Base-by-base conservation (phyloP, 1,284 basidiomycete genomes). In the Termitomyces sp. region DNA sequence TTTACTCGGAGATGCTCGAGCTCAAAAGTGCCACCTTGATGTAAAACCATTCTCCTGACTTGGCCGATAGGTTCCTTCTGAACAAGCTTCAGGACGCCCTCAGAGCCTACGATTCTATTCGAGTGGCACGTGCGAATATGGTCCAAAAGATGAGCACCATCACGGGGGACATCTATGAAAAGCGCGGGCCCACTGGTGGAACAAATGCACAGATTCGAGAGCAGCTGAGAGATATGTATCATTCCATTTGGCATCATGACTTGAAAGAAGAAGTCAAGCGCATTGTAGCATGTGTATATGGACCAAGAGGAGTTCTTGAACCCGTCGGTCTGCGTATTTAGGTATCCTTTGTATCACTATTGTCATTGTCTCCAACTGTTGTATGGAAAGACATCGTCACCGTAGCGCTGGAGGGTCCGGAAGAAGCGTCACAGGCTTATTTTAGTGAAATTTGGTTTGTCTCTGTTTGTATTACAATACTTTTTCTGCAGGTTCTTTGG, bases 221-320 rank as follows among this genome's bases (percentile, higher is more conserved):
- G 1, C 69, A 73, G 43, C 43, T 81, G 24, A 48, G 54, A 7
- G 70, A 65, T 17, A 68, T 72, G 30, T 83, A 75, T 74, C 69
- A 72, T 31, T 68, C 71, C 10, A 70, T 83, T 12, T 82, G 78
- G 79, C 65, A 72, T 47, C 72, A 80, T 62, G 75, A 80, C 56
- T 57, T 78, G 15, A 64, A 71, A 10, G 64, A 62, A 42, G 75
- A 79, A 43, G 50, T 77, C 1, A 51, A 61, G 10, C 24, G 45
- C 0, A 70, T 69, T 1, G 45, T 73, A 17, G 40, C 56, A 8
- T 45, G 30, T 41, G 17, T 55, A 24, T 36, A 58, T 33, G 51
- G 40, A 30, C 28, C 8, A 4, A 54, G 44, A 17, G 57, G 38
- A 21, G 36, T 10, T 50, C 41, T 54, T 34, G 51, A n/a, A 30